These are phyloP conservation scores for Lasiodiplodia sp. DNA, from an alignment of 2,329 filamentous ascomycete species.

Conservation along the genomic window DNA sequence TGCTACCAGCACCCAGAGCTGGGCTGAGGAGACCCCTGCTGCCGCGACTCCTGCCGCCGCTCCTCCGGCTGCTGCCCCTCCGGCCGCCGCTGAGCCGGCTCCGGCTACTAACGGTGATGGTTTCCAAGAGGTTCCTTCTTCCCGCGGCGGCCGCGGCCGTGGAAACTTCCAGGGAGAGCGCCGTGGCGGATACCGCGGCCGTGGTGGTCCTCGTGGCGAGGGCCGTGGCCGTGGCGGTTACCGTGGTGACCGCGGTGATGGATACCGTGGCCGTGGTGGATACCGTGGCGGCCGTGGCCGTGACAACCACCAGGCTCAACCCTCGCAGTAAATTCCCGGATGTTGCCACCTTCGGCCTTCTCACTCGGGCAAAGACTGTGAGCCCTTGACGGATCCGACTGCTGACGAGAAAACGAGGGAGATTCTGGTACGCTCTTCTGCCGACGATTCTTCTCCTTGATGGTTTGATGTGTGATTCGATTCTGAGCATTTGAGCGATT, in stretches of 20 bases:
- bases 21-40: constrained; percentile 75
- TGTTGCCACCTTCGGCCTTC: background rate
- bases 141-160: constrained; percentile 58
- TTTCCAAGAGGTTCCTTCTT: constrained; percentile 71
- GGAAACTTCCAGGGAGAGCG: constrained; percentile 51
- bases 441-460: constrained; percentile 5
- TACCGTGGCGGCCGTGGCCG: constrained; percentile 53
- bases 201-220: constrained; percentile 54
- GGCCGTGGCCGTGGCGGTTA: constrained; percentile 46
- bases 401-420: background rate
- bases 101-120: constrained; percentile 61
- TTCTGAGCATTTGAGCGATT: constrained; percentile 30
- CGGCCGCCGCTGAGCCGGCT: constrained; percentile 34
- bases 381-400: background rate
- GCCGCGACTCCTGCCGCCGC: constrained; percentile 39
- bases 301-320: constrained; percentile 26
- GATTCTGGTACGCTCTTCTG: background rate
- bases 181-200: constrained; percentile 62
- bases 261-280: constrained; percentile 53
- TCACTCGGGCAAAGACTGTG: background rate
- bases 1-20: constrained; percentile 74
- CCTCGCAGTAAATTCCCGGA: constrained; percentile 13
- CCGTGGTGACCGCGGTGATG: constrained; percentile 49
- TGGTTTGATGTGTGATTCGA: constrained; percentile 27
- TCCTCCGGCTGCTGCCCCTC: constrained; percentile 39